These are phyloP conservation scores for Lignosus rhinocerotis DNA, from an alignment of 1,284 basidiomycete genomes.

Conservation along the genomic window DNA sequence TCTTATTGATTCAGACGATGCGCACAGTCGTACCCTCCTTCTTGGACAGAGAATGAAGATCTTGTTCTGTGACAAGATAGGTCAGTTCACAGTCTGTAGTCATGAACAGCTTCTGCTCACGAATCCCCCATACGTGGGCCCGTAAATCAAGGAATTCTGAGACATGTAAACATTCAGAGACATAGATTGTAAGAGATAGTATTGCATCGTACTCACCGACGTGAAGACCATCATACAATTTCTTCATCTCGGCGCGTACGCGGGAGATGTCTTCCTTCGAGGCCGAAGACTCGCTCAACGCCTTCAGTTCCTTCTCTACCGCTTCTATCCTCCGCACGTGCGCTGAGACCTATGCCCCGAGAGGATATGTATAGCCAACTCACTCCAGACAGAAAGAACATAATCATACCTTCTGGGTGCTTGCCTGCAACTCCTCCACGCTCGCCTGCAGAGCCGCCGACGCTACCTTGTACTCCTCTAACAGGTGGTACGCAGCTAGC, in stretches of 20 bases:
- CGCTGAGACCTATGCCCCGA: conserved; percentile 65
- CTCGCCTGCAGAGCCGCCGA: conserved; percentile 82
- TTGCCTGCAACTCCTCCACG: conserved; percentile 83
- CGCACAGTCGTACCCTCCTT: conserved; percentile 62
- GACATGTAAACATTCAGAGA: neutral
- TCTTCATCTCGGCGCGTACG: conserved; percentile 81
- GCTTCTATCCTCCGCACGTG: conserved; percentile 85
- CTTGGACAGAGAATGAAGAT: conserved; percentile 72
- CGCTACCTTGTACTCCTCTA: conserved; percentile 89
- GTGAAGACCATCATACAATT: conserved; percentile 78
- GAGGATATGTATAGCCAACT: neutral
- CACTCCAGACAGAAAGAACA: neutral
- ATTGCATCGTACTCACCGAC: conserved; percentile 52
- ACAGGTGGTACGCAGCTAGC: conserved; percentile 82
- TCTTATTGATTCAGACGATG: conserved; percentile 27
- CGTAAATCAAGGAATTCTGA: conserved; percentile 76
- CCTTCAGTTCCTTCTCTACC: conserved; percentile 86
- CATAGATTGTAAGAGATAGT: too few species aligned
- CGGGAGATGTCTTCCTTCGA: conserved; percentile 79
- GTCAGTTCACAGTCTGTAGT: neutral
- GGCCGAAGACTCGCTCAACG: conserved; percentile 63
- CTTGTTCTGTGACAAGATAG: conserved; percentile 59
- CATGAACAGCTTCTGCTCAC: conserved; percentile 46
- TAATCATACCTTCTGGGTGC: conserved; percentile 71
- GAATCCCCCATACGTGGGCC: conserved; percentile 81